Evolutionary conservation across 345 rosid species (phyloP).

Genomic region (Euphorbia tirucalli): DNA sequence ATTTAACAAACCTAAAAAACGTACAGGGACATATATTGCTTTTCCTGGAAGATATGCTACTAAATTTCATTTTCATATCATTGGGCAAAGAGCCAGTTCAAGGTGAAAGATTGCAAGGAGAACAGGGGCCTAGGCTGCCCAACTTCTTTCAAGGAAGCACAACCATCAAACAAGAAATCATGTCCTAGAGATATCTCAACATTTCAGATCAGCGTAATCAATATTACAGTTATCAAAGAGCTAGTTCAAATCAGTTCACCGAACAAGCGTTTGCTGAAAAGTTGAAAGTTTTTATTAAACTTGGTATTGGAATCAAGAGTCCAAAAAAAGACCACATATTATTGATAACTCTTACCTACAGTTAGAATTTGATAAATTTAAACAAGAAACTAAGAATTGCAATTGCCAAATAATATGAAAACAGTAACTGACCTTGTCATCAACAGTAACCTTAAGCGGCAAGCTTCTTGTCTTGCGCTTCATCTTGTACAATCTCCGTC

Average conservation of each 20-base stretch:
- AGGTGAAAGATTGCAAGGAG: background rate
- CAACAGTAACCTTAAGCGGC: constrained; percentile 79
- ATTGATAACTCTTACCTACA: background rate
- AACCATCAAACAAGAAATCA: background rate
- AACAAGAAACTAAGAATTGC: constrained; percentile 7
- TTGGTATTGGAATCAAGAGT: background rate
- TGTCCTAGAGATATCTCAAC: background rate
- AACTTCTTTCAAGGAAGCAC: background rate
- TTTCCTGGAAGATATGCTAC: background rate
- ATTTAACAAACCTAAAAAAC: background rate
- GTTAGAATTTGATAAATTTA: constrained; percentile 1
- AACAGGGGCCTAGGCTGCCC: background rate
- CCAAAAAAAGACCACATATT: background rate
- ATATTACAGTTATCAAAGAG: no score
- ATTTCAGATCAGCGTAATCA: no score
- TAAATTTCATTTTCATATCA: background rate
- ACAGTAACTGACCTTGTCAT: constrained; percentile 69
- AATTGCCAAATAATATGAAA: constrained; percentile 8
- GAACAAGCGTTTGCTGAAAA: background rate
- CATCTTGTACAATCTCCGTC: constrained; percentile 73
- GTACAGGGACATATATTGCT: background rate
- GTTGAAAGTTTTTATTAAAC: background rate
- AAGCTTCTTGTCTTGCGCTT: constrained; percentile 63
- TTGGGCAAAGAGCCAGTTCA: background rate
- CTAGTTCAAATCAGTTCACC: background rate